These are phyloP conservation scores for Termitomyces sp. DNA, from an alignment of 768 basidiomycete species.

Conservation along the genomic window DNA sequence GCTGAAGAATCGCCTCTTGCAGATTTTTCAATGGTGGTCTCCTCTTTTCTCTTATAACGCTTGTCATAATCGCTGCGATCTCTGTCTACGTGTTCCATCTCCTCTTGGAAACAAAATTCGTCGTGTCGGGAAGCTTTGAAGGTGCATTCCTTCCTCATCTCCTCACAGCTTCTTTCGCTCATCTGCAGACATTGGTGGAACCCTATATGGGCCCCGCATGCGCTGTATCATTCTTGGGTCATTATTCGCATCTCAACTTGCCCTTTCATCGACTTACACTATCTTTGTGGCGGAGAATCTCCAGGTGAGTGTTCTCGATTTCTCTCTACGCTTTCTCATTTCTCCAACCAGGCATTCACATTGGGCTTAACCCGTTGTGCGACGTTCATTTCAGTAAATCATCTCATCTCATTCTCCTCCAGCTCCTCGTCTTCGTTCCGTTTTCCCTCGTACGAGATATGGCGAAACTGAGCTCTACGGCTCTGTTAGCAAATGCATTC, in stretches of 20 bases:
- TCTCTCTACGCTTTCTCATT: background rate
- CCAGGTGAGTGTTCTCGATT: constrained; percentile 29
- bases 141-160: constrained; percentile 34
- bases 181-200: constrained; percentile 80
- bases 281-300: constrained; percentile 95
- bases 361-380: constrained; percentile 73
- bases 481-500: constrained; percentile 90
- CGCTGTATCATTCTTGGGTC: constrained; percentile 82
- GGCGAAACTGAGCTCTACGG: constrained; percentile 90
- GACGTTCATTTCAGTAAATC: constrained; percentile 58
- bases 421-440: constrained; percentile 84
- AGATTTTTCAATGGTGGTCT: constrained; percentile 96
- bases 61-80: constrained; percentile 76
- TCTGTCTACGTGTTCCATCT: constrained; percentile 93
- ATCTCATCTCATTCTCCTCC: constrained; percentile 81
- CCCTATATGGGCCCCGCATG: constrained; percentile 91
- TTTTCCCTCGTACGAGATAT: constrained; percentile 86
- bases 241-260: constrained; percentile 84
- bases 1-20: background rate
- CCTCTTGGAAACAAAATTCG: constrained; percentile 81
- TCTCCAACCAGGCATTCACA: constrained; percentile 60
- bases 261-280: constrained; percentile 85
- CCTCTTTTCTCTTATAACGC: constrained; percentile 76
- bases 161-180: background rate
- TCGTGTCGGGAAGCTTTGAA: constrained; percentile 92